phyloP scores from a whole-genome alignment of 2,329 filamentous ascomycete species.

The Raffaelea ambrosiae region DNA sequence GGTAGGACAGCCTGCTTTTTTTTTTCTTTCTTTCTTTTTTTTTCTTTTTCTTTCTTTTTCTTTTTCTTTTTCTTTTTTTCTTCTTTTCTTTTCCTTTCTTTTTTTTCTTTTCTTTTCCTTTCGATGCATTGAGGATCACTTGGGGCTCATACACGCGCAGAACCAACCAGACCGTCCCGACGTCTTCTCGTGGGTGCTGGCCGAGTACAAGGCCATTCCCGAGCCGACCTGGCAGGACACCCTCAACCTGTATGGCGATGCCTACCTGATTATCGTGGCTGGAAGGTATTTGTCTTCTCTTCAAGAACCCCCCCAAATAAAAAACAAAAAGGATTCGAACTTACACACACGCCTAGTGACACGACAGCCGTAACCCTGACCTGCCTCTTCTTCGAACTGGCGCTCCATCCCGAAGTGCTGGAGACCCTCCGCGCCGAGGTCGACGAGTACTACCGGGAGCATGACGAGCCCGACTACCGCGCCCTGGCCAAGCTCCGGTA shows the following conservation, averaged over 20 bases:
- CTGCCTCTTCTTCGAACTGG: slow-evolving; percentile 9
- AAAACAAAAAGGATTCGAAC: too few relatives aligned
- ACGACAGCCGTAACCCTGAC: slow-evolving; percentile 9
- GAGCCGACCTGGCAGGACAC: neutral
- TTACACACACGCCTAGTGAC: slow-evolving; percentile 3
- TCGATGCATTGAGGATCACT: too few relatives aligned
- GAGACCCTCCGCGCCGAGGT: slow-evolving; percentile 23
- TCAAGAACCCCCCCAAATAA: too few relatives aligned
- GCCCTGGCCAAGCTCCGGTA: slow-evolving; percentile 6
- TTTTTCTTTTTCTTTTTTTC: too few relatives aligned
- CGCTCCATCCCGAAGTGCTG: slow-evolving; percentile 13
- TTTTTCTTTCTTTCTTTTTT: too few relatives aligned
- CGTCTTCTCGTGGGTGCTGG: slow-evolving; percentile 9
- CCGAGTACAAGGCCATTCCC: slow-evolving; percentile 1
- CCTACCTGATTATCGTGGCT: slow-evolving; percentile 7
- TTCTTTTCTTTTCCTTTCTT: too few relatives aligned
- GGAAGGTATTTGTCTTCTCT: slow-evolving; percentile 2
- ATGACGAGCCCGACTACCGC: neutral
- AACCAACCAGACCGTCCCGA: slow-evolving; percentile 6
- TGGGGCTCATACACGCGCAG: too few relatives aligned
- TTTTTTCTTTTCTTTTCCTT: too few relatives aligned
- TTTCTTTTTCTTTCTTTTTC: too few relatives aligned
- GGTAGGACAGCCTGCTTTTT: too few relatives aligned
- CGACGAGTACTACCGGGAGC: slow-evolving; percentile 4
- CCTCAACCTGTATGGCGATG: slow-evolving; percentile 6